Evolutionary conservation across 2,329 filamentous ascomycete species (phyloP).

Genomic region (Metarhizium album): DNA sequence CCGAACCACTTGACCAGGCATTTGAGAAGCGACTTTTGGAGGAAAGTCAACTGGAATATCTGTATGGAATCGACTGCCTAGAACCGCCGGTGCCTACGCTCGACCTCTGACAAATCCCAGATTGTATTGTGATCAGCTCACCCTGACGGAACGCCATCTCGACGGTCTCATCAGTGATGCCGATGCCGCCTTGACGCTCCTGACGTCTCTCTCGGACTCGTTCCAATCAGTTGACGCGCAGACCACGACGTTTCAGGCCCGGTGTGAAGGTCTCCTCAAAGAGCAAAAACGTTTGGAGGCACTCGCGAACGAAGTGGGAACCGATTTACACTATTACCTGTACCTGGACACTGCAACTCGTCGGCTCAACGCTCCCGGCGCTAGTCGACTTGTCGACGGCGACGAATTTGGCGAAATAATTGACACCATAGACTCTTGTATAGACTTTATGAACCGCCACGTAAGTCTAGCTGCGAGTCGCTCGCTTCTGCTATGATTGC

Average conservation of each 20-base stretch:
- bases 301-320: conserved; percentile 74
- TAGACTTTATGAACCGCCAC: conserved; percentile 85
- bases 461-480: conserved; percentile 33
- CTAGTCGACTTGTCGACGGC: conserved; percentile 72
- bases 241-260: conserved; percentile 84
- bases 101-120: conserved; percentile 30
- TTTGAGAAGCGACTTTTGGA: conserved; percentile 62
- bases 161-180: conserved; percentile 70
- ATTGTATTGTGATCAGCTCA: conserved; percentile 70
- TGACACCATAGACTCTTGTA: conserved; percentile 75
- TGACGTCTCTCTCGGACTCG: conserved; percentile 71
- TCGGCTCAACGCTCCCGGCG: conserved; percentile 83
- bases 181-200: conserved; percentile 60
- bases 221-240: conserved; percentile 83
- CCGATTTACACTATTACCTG: conserved; percentile 87
- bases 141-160: conserved; percentile 71
- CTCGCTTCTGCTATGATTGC: neutral
- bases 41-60: conserved; percentile 75
- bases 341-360: conserved; percentile 88
- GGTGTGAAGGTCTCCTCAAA: conserved; percentile 77
- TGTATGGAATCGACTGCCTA: conserved; percentile 41
- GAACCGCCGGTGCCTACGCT: neutral
- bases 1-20: conserved; percentile 12
- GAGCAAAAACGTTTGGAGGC: conserved; percentile 72
- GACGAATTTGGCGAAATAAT: conserved; percentile 84